Evolutionary conservation across 129 eudicot species (phyloP), one percentile per base, ranked within the genome.

Genomic region (Centella asiatica): DNA sequence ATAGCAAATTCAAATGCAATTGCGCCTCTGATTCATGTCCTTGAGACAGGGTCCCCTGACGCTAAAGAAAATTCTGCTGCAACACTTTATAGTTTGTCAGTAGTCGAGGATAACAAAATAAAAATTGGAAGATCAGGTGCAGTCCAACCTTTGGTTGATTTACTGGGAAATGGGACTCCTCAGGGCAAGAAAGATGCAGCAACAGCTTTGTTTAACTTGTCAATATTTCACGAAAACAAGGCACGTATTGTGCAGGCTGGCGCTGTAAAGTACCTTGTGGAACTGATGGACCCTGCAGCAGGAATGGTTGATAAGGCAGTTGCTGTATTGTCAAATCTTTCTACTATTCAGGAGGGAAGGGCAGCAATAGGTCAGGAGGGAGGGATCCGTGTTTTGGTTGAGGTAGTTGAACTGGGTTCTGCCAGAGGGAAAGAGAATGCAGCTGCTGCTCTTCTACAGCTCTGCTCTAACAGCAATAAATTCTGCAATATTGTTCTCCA

Each of bases 61-160:
- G 97, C 97, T n/a, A 83, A 74, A 80, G 95, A 83, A 60, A 90
- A 90, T 69, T 72, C 95, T 2, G 97, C 97, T 17, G 97, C 97
- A 26, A 85, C 97, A 18, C 90, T 85, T 52, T 83, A 78, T 63
- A 85, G 93, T 67, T 86, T 90, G 29, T 85, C 95, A 3, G 81
- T 71, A 25, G 72, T 83, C 1, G 87, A 81, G 67, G 97, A 86
- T 12, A 83, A 83, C 80, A 90, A 80, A 59, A 39, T 76, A 1
- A 69, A 66, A 74, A 85, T 90, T 18, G 95, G 97, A 20, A 64
- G 82, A 47, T 83, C 92, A 0, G 95, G 93, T n/a, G 97, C 93
- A 13, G 86, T 90, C 23, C 59, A 76, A 59, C 95, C 97, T 17
- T 53, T 86, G 66, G 92, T 90, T 3, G 86, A 80, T 47, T 62